A percentile compares a stretch with the other conserved stretches of the same genome.
phyloP scores from a whole-genome alignment of 2,329 filamentous ascomycete species.

The Metarhizium guizhouense region DNA sequence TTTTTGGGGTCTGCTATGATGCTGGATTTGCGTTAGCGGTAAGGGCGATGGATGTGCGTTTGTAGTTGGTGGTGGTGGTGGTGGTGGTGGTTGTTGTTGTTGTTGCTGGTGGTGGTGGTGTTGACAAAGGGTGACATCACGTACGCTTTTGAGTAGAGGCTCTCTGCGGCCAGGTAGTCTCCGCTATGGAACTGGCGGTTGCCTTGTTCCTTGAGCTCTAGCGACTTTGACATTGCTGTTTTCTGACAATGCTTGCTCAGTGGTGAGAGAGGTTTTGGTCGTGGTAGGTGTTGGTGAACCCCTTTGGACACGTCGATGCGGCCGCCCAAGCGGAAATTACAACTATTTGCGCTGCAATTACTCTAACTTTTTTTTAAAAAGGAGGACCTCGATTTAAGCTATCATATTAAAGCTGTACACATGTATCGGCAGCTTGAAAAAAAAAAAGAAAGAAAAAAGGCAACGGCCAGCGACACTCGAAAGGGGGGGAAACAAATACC shows the following conservation, averaged over 20 bases:
- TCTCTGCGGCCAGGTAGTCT: slow-evolving; percentile 58
- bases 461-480: too few species aligned
- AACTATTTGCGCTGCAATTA: too few species aligned
- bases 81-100: not conserved
- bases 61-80: too few species aligned
- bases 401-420: too few species aligned
- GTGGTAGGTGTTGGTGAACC: not conserved
- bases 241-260: not conserved
- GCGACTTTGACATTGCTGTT: slow-evolving; percentile 23
- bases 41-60: too few species aligned
- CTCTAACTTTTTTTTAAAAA: too few species aligned
- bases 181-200: slow-evolving; percentile 56
- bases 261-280: not conserved
- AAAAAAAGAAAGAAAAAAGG: too few species aligned
- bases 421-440: too few species aligned
- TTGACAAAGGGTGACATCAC: slow-evolving; percentile 15
- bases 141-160: slow-evolving; percentile 63
- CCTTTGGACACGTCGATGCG: too few species aligned
- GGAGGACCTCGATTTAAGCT: too few species aligned
- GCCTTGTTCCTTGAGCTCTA: slow-evolving; percentile 46
- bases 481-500: too few species aligned
- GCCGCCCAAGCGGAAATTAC: too few species aligned
- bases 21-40: slow-evolving; percentile 26
- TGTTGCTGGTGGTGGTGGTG: not conserved
- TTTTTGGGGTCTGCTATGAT: slow-evolving; percentile 73